These are phyloP conservation scores for Sedum album DNA, from an alignment of 164 flowering plant genomes.

Conservation along the genomic window DNA sequence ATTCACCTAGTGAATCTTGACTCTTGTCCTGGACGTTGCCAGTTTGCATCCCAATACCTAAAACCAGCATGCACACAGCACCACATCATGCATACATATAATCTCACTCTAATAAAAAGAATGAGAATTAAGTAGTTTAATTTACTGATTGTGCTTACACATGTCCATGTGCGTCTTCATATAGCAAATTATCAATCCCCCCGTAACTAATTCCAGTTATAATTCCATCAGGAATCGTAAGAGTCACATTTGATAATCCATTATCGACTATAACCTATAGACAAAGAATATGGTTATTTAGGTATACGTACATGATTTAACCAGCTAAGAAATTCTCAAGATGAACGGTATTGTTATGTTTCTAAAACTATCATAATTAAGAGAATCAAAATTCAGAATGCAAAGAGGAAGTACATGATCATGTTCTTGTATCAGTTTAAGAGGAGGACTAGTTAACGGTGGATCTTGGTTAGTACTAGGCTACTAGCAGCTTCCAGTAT, in stretches of 20 bases:
- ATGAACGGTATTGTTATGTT: too few species aligned
- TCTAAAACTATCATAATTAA: not conserved
- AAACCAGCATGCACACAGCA: not conserved
- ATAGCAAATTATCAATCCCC: slow-evolving; percentile 35
- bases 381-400: not conserved
- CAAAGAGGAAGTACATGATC: not conserved
- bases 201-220: slow-evolving; percentile 27
- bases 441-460: not conserved
- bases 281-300: too few species aligned
- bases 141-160: slow-evolving; percentile 20
- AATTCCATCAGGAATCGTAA: slow-evolving; percentile 32
- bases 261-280: slow-evolving; percentile 39
- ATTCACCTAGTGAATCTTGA: not conserved
- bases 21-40: not conserved
- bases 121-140: not conserved
- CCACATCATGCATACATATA: too few species aligned
- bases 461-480: not conserved
- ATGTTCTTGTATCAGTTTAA: not conserved
- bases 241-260: slow-evolving; percentile 33
- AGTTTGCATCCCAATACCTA: slow-evolving; percentile 6
- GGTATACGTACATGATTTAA: too few species aligned
- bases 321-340: too few species aligned
- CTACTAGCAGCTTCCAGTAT: not conserved
- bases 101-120: too few species aligned
- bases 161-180: slow-evolving; percentile 15